These are phyloP conservation scores for Harrya chromipes DNA, from an alignment of 768 basidiomycete species.

Conservation along the genomic window DNA sequence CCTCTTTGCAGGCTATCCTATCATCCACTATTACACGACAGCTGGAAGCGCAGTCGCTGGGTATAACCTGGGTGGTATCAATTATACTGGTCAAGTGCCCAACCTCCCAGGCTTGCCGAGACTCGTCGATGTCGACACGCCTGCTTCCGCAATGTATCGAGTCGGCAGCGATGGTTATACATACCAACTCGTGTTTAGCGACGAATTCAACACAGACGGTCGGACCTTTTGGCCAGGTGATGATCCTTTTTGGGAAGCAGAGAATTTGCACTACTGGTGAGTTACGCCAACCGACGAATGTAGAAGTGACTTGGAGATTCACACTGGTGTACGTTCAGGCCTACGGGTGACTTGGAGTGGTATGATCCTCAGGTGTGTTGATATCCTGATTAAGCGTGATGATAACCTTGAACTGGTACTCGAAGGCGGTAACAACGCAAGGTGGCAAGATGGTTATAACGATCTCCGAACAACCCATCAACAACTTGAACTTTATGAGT, in stretches of 20 bases:
- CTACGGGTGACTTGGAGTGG: conserved; percentile 82
- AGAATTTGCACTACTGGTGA: conserved; percentile 80
- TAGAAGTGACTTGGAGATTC: not conserved
- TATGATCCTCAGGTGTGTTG: conserved; percentile 64
- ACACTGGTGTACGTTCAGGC: conserved; percentile 28
- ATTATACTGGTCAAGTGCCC: conserved; percentile 85
- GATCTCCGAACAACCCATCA: conserved; percentile 61
- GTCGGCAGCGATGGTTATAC: conserved; percentile 71
- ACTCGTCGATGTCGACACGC: conserved; percentile 80
- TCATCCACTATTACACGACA: conserved; percentile 56
- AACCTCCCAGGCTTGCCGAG: conserved; percentile 60
- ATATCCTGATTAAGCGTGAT: conserved; percentile 1
- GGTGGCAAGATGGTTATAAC: conserved; percentile 81
- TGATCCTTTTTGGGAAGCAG: conserved; percentile 85
- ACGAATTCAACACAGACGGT: conserved; percentile 76
- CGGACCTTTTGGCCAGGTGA: conserved; percentile 78
- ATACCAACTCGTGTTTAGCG: conserved; percentile 85
- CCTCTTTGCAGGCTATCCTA: conserved; percentile 88
- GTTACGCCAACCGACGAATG: conserved; percentile 3
- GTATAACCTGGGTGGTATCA: conserved; percentile 84
- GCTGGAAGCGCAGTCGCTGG: conserved; percentile 37
- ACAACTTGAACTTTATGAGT: conserved; percentile 82
- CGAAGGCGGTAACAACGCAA: conserved; percentile 64
- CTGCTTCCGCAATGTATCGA: conserved; percentile 49
- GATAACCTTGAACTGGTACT: not conserved